These are phyloP conservation scores for Cercophora scortea DNA, from an alignment of 495 filamentous ascomycete species.

Conservation along the genomic window DNA sequence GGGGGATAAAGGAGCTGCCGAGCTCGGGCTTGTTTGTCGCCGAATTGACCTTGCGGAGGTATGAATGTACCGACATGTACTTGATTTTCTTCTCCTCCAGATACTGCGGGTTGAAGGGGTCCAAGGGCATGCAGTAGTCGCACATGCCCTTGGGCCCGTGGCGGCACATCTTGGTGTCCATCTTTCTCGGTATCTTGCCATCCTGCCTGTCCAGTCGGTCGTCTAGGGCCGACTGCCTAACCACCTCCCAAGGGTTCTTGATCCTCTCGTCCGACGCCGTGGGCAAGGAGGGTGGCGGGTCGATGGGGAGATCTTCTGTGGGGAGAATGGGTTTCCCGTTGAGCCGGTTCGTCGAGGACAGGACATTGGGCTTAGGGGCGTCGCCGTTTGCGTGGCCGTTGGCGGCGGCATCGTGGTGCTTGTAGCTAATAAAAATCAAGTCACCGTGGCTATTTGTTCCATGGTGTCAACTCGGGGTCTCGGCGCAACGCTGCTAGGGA, in stretches of 20 bases:
- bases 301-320: conserved; percentile 57
- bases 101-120: conserved; percentile 84
- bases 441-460: conserved; percentile 66
- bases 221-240: conserved; percentile 80
- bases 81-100: conserved; percentile 96
- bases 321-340: conserved; percentile 73
- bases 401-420: conserved; percentile 31
- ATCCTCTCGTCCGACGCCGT: conserved; percentile 54
- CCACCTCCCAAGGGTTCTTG: conserved; percentile 89
- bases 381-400: conserved; percentile 24
- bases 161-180: conserved; percentile 83
- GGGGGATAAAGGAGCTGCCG: conserved; percentile 89
- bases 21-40: conserved; percentile 93
- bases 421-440: conserved; percentile 77
- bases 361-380: conserved; percentile 30
- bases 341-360: conserved; percentile 50
- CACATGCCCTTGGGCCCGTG: conserved; percentile 98
- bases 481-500: neutral
- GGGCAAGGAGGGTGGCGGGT: conserved; percentile 38
- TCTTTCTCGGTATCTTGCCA: conserved; percentile 78
- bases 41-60: conserved; percentile 89
- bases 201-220: conserved; percentile 78
- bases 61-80: conserved; percentile 91
- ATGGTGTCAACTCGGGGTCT: neutral
- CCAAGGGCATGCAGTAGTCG: conserved; percentile 97